Conservation (phyloP, 352 stramenopile genomes). For the Pythium oligandrum region DNA sequence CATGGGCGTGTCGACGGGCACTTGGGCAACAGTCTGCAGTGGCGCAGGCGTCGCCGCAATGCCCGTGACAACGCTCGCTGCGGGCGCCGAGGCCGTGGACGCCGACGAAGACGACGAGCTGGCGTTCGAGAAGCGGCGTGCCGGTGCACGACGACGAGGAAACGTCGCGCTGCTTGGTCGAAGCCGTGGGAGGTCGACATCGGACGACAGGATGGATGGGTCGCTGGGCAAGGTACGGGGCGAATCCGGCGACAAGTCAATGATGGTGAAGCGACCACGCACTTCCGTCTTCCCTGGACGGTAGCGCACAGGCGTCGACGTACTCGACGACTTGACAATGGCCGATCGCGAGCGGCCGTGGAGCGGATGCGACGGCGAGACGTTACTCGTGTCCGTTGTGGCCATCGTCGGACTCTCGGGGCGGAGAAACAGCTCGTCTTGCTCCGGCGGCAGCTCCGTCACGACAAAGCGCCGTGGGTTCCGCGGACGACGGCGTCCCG, state of each 20-base stretch:
- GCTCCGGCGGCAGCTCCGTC: slow-evolving; percentile 59
- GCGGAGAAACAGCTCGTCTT: slow-evolving; percentile 20
- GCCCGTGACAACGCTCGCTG: no score
- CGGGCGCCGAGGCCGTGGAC: slow-evolving; percentile 19
- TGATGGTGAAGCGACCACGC: slow-evolving; percentile 78
- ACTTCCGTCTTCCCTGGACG: slow-evolving; percentile 55
- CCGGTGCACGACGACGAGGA: slow-evolving; percentile 5
- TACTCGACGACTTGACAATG: background rate
- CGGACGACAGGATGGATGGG: slow-evolving; percentile 22
- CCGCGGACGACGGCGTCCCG: slow-evolving; percentile 33
- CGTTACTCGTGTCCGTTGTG: no score
- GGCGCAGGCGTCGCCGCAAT: no score
- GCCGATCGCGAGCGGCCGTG: background rate
- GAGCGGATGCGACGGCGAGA: background rate
- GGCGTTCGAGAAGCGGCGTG: slow-evolving; percentile 12
- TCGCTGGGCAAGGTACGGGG: slow-evolving; percentile 18
- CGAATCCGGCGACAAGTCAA: slow-evolving; percentile 66
- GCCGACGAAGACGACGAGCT: slow-evolving; percentile 10
- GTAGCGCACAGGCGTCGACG: background rate
- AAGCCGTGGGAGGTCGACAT: slow-evolving; percentile 18
- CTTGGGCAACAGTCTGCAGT: no score
- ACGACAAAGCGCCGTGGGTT: slow-evolving; percentile 65
- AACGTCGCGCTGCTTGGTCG: slow-evolving; percentile 4
- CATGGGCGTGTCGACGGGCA: no score
- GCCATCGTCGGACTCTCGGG: no score